Percentiles rank a stretch among this genome's conserved stretches.
Evolutionary conservation across 345 rosid genomes (phyloP).

Genomic region (Salix purpurea): DNA sequence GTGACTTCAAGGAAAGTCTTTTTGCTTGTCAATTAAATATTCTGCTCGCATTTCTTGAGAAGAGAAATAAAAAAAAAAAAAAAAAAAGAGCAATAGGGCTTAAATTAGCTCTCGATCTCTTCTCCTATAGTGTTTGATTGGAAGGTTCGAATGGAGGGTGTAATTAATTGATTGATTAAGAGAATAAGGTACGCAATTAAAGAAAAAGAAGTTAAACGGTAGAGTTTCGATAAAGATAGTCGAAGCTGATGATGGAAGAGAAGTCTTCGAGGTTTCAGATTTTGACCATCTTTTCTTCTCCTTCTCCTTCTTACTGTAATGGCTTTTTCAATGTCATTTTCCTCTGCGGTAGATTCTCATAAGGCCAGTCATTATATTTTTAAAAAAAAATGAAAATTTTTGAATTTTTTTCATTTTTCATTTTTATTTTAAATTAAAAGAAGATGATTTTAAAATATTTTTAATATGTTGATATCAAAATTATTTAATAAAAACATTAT

Average conservation of each 20-base stretch:
- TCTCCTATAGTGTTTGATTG: neutral
- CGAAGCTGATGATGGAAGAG: slow-evolving; percentile 49
- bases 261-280: slow-evolving; percentile 52
- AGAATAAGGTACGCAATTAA: slow-evolving; percentile 12
- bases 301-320: slow-evolving; percentile 31
- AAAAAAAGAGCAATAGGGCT: neutral
- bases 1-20: slow-evolving; percentile 41
- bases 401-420: too few species aligned
- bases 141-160: neutral
- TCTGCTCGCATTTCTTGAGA: neutral
- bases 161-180: neutral
- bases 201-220: slow-evolving; percentile 14
- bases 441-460: too few species aligned
- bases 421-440: too few species aligned
- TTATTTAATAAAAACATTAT: too few species aligned
- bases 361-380: too few species aligned
- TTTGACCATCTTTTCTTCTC: slow-evolving; percentile 58
- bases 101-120: neutral
- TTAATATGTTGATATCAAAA: too few species aligned
- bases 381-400: too few species aligned
- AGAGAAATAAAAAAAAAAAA: neutral
- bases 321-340: slow-evolving; percentile 46
- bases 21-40: neutral
- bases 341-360: slow-evolving; percentile 9
- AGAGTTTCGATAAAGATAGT: slow-evolving; percentile 41